Conservation (phyloP, 495 filamentous ascomycete species). For the Aspergillus asperescens region DNA sequence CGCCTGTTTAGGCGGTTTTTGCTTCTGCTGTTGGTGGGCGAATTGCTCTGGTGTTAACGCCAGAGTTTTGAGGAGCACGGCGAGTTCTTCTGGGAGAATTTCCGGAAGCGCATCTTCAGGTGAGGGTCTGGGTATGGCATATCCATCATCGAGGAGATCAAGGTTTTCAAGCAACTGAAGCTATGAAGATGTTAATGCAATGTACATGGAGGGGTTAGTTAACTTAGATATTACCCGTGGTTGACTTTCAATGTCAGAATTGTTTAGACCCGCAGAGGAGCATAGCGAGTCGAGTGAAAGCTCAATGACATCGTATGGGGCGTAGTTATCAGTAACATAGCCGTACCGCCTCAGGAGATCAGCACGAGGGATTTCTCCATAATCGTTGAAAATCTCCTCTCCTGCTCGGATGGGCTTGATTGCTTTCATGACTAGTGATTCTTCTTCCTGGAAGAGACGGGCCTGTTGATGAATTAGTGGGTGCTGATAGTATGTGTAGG, state of each 20-base stretch:
- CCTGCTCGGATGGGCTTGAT: constrained; percentile 59
- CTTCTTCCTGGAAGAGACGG: constrained; percentile 65
- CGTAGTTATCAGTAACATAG: constrained; percentile 74
- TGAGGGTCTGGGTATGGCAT: constrained; percentile 41
- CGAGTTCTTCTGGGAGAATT: constrained; percentile 43
- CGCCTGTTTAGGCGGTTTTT: constrained; percentile 43
- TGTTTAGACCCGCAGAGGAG: constrained; percentile 39
- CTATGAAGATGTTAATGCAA: constrained; percentile 15
- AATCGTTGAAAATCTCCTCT: constrained; percentile 89
- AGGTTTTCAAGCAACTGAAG: constrained; percentile 46
- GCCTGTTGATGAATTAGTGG: constrained; percentile 30
- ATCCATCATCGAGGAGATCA: constrained; percentile 51
- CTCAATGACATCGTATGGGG: constrained; percentile 77
- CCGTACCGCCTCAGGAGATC: constrained; percentile 86
- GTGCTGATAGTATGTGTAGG: constrained; percentile 8
- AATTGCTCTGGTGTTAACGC: constrained; percentile 37
- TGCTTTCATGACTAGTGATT: constrained; percentile 59
- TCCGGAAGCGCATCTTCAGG: constrained; percentile 33
- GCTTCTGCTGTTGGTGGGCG: constrained; percentile 34
- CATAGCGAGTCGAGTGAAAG: constrained; percentile 55
- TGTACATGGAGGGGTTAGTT: not conserved
- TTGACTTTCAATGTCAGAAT: constrained; percentile 38
- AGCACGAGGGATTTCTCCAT: constrained; percentile 73
- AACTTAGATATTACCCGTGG: constrained; percentile 34
- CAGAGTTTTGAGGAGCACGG: constrained; percentile 45